Base-by-base conservation (phyloP, 768 basidiomycete species). In the Rhodosporidiobolus sp. region DNA sequence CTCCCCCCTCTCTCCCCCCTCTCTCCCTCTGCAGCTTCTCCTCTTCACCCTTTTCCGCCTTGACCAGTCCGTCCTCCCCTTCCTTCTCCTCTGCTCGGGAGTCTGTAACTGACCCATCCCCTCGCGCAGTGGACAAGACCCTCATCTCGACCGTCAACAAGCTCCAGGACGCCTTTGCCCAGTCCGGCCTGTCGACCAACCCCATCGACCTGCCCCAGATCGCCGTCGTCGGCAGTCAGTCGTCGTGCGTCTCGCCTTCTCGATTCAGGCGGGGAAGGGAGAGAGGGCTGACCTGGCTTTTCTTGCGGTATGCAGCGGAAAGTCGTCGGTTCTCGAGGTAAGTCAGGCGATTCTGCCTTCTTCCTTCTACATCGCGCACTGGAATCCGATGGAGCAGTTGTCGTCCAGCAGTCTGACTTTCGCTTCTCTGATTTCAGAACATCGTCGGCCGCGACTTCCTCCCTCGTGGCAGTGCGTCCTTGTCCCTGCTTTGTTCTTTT, bases 381-480 rank as follows among this genome's bases (percentile, higher is more conserved):
- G 38, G 38, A n/a, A n/a, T n/a, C 38, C 14, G 38, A 7, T 43
- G 7, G 38, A 43, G 38, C 8, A 14, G 7, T 43, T 14, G 38
- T 7, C 38, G 38, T 7, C 8, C 38, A 14, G 17, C n/a, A 24
- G 1, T 46, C 12, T 34, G 58, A n/a, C 45, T 10, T 24, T 22
- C 24, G 2, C 6, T 17, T 46, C 24, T 16, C 57, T 62, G 60
- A 53, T 11, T 22, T 22, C 52, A 95, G 93, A 96, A 98, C 83
- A 94, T 97, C 76, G 94, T 97, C 66, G 96, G 96, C 70, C 88
- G 95, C 77, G 96, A 99, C 82, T 99, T 99, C 85, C 81, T 99
- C 80, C 96, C 96, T 82, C 91, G 96, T 85, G 96, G 96, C 81
- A 91, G 77, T 78, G 30, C 22, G 77, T 76, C 11, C 32, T 8